These are phyloP conservation scores for Pulveroboletus frians DNA, from an alignment of 768 basidiomycete species.

Conservation along the genomic window DNA sequence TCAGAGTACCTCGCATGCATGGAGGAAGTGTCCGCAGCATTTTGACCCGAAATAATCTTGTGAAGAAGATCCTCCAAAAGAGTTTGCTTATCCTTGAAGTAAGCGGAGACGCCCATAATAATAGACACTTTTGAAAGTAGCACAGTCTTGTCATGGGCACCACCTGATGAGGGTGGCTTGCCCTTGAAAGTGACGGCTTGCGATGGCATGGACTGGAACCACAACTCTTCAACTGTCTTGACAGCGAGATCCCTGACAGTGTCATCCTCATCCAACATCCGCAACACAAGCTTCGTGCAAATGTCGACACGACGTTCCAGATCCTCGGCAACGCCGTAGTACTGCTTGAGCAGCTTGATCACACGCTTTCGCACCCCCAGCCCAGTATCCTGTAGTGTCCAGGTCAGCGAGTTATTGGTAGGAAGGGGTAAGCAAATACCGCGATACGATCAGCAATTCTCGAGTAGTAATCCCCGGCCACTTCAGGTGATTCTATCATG, in stretches of 20 bases:
- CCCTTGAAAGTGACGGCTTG: slow-evolving; percentile 36
- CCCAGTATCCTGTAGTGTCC: slow-evolving; percentile 72
- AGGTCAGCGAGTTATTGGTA: background rate
- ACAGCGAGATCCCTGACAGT: slow-evolving; percentile 89
- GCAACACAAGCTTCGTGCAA: slow-evolving; percentile 69
- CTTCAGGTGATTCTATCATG: slow-evolving; percentile 80
- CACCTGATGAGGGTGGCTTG: slow-evolving; percentile 26
- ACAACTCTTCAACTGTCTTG: slow-evolving; percentile 86
- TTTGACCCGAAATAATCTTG: slow-evolving; percentile 73
- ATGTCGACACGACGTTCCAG: slow-evolving; percentile 68
- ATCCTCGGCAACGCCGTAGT: slow-evolving; percentile 64
- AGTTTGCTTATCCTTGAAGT: slow-evolving; percentile 79
- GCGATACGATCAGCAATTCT: slow-evolving; percentile 88
- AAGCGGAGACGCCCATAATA: slow-evolving; percentile 79
- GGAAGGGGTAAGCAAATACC: slow-evolving; percentile 41
- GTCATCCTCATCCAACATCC: slow-evolving; percentile 92
- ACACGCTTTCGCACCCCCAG: slow-evolving; percentile 92
- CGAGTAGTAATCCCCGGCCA: slow-evolving; percentile 86
- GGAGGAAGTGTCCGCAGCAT: slow-evolving; percentile 44
- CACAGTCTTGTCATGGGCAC: slow-evolving; percentile 46
- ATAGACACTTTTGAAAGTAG: slow-evolving; percentile 66
- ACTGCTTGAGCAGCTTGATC: slow-evolving; percentile 85
- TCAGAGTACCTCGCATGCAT: slow-evolving; percentile 70
- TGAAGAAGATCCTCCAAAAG: slow-evolving; percentile 82
- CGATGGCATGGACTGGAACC: slow-evolving; percentile 54